Conservation (phyloP, 805 yeast genomes). For the Osmozyma mogii region DNA sequence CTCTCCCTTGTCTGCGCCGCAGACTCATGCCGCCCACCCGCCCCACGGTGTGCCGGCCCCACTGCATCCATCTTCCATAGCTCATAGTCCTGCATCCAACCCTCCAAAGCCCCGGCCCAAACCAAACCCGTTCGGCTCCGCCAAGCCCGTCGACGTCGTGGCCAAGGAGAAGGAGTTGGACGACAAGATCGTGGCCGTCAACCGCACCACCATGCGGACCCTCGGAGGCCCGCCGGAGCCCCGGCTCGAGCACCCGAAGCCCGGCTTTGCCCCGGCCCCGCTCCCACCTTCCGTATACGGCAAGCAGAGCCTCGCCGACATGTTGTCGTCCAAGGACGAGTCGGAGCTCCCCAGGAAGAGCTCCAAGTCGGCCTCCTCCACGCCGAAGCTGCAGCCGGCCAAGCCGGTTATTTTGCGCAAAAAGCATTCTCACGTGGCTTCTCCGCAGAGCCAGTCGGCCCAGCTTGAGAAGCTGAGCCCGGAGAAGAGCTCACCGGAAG, state of each 20-base stretch:
- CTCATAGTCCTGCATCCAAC: slow-evolving; percentile 5
- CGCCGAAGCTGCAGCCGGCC: slow-evolving; percentile 18
- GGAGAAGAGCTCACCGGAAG: background rate
- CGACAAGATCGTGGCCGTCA: too few relatives aligned
- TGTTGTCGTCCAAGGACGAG: slow-evolving; percentile 22
- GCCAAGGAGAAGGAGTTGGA: slow-evolving; percentile 60
- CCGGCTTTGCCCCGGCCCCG: slow-evolving; percentile 13
- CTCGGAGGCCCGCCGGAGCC: too few relatives aligned
- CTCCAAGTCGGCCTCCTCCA: slow-evolving; percentile 7
- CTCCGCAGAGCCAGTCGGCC: background rate
- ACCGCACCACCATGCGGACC: too few relatives aligned
- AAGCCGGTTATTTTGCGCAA: slow-evolving; percentile 36
- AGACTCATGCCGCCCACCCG: too few relatives aligned
- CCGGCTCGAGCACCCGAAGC: too few relatives aligned
- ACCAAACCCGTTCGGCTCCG: slow-evolving; percentile 72
- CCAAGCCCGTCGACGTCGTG: slow-evolving; percentile 76
- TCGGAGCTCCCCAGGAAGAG: slow-evolving; percentile 5
- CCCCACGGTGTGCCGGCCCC: slow-evolving; percentile 2
- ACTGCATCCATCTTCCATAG: background rate
- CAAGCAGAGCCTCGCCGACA: slow-evolving; percentile 33
- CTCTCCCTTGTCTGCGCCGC: too few relatives aligned
- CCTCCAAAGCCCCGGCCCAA: slow-evolving; percentile 28
- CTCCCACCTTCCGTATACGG: slow-evolving; percentile 12
- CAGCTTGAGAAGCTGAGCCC: slow-evolving; percentile 1
- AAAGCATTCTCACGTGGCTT: slow-evolving; percentile 10